Evolutionary conservation across 2,329 filamentous ascomycete species (phyloP).

Genomic region (Trichoderma sp.): DNA sequence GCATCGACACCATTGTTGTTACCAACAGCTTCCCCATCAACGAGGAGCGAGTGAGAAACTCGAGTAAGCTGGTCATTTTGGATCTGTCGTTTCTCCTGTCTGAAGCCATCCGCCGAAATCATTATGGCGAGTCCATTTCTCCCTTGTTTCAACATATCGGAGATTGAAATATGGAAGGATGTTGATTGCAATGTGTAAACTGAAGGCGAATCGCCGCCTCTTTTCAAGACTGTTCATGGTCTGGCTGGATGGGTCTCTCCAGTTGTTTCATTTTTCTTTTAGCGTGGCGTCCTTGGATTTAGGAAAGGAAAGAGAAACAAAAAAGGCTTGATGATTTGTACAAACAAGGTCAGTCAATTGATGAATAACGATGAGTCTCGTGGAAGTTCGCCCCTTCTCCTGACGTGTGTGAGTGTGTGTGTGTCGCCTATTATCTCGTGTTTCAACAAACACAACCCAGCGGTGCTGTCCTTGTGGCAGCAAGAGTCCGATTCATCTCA

Average conservation of each 20-base stretch:
- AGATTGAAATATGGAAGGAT: slow-evolving; percentile 43
- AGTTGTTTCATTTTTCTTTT: slow-evolving; percentile 27
- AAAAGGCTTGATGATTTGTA: background rate
- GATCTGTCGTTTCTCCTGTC: slow-evolving; percentile 85
- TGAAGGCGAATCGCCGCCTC: background rate
- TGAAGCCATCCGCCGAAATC: slow-evolving; percentile 92
- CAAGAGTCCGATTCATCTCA: slow-evolving; percentile 69
- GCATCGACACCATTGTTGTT: slow-evolving; percentile 91
- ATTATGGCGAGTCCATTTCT: slow-evolving; percentile 86
- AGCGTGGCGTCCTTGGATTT: slow-evolving; percentile 41
- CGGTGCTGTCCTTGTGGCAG: slow-evolving; percentile 74
- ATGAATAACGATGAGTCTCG: slow-evolving; percentile 8
- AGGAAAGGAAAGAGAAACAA: slow-evolving; percentile 5
- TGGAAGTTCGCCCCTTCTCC: background rate
- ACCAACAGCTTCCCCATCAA: slow-evolving; percentile 97
- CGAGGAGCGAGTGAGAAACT: slow-evolving; percentile 67
- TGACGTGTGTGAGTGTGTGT: background rate
- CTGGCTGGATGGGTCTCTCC: slow-evolving; percentile 4
- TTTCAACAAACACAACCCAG: slow-evolving; percentile 47
- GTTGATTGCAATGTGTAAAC: background rate
- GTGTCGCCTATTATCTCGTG: background rate
- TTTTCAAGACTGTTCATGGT: background rate
- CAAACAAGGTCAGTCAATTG: slow-evolving; percentile 30
- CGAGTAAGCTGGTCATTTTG: slow-evolving; percentile 83
- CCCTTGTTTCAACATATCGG: slow-evolving; percentile 67